These are phyloP conservation scores for Cryptococcus sp. DNA, from an alignment of 1,284 basidiomycete genomes.

Conservation along the genomic window DNA sequence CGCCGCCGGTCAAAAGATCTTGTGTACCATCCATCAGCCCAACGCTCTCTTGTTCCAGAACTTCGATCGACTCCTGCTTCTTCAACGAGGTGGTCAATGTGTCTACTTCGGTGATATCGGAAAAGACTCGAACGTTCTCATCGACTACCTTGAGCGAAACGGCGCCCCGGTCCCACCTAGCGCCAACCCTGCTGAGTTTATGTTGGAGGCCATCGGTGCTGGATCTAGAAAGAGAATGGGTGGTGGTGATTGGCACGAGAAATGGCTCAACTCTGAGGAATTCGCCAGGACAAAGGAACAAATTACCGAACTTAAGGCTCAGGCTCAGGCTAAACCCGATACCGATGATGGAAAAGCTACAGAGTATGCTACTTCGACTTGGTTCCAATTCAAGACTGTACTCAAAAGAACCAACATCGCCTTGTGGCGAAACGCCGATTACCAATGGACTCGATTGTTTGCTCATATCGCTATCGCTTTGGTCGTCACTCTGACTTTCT, in stretches of 20 bases:
- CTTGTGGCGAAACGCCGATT: slow-evolving; percentile 70
- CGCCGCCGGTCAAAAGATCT: slow-evolving; percentile 62
- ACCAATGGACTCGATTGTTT: slow-evolving; percentile 72
- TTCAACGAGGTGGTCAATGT: slow-evolving; percentile 48
- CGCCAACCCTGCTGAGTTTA: slow-evolving; percentile 55
- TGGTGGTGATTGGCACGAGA: slow-evolving; percentile 66
- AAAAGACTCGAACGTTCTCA: slow-evolving; percentile 52
- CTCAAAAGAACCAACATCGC: slow-evolving; percentile 67
- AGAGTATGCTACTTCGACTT: slow-evolving; percentile 61
- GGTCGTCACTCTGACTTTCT: slow-evolving; percentile 76
- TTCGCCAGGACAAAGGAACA: slow-evolving; percentile 44
- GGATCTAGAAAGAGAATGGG: slow-evolving; percentile 61
- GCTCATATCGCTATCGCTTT: slow-evolving; percentile 71
- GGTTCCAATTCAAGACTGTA: slow-evolving; percentile 73
- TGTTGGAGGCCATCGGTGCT: slow-evolving; percentile 63
- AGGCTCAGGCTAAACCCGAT: slow-evolving; percentile 45
- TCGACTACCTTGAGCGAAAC: slow-evolving; percentile 55
- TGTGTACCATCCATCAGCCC: slow-evolving; percentile 49
- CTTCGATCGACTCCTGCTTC: slow-evolving; percentile 54
- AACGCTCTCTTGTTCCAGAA: slow-evolving; percentile 56
- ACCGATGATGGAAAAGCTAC: slow-evolving; percentile 29
- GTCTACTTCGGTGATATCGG: slow-evolving; percentile 55
- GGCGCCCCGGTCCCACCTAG: slow-evolving; percentile 53
- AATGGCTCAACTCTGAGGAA: slow-evolving; percentile 59
- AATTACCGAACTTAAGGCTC: slow-evolving; percentile 50